Evolutionary conservation across 108 stramenopile genomes (phyloP), one percentile per base, ranked within the genome.

Genomic region (Conticribra weissflogii): DNA sequence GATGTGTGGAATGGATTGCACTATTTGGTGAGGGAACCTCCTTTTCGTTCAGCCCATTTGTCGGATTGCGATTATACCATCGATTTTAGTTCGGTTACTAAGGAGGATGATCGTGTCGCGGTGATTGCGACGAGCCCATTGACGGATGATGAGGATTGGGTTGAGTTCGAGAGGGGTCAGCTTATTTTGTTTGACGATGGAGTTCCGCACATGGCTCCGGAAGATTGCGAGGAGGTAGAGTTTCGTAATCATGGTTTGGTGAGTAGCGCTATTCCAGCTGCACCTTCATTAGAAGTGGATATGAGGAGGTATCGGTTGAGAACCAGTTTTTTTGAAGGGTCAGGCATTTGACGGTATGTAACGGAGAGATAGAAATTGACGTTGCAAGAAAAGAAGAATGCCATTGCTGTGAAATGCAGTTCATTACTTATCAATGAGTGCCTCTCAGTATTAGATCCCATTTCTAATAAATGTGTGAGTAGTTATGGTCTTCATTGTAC

Each of bases 111-210:
- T 36, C 87, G 84, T 46, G 88, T 93, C 23, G 85, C 88, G 8
- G 80, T 93, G 21, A 91, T 95, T 63, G 88, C 94, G 0, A 91
- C 91, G 17, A 71, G 76, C n/a, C 94, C 94, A 15, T 74, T 95
- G 60, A 92, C 91, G 0, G 59, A 82, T 44, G 86, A 90, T 49
- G 88, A 88, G 50, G 76, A 83, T 41, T 88, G 87, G 87, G 83
- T 71, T 23, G 88, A 89, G 52, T 69, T 92, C n/a, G 45, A 84
- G 59, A 72, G 74, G 21, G 88, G 85, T 2, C 77, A 92, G 44
- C 61, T 89, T 29, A 66, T 92, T 15, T 25, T 92, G 48, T 89
- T 92, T 63, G 88, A 92, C 74, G 60, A 86, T 47, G 91, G 91
- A 12, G 41, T 81, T 54, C 84, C 86, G 18, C 80, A 76, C 56